Evolutionary conservation across 108 stramenopile species (phyloP).

Genomic region (Parmales sp.): DNA sequence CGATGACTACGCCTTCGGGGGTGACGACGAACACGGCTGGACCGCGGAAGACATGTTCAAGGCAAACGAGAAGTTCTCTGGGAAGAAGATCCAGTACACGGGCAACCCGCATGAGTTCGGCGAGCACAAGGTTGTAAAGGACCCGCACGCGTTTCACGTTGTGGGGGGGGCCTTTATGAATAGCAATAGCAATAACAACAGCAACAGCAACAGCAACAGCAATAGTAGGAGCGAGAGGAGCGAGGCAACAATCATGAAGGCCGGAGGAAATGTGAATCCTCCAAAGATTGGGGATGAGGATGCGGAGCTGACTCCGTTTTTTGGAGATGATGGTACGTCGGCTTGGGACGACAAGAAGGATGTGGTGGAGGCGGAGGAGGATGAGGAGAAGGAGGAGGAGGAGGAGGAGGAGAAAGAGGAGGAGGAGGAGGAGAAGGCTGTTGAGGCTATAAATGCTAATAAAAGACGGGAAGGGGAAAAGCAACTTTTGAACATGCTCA

Average conservation of each 20-base stretch:
- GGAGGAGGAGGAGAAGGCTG: no score
- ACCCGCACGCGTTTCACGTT: slow-evolving; percentile 73
- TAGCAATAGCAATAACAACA: neutral
- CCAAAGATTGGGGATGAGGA: slow-evolving; percentile 19
- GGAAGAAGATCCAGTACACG: slow-evolving; percentile 60
- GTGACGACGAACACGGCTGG: slow-evolving; percentile 57
- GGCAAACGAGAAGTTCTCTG: slow-evolving; percentile 52
- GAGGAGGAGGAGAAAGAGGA: no score
- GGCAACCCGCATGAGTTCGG: slow-evolving; percentile 77
- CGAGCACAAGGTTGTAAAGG: no score
- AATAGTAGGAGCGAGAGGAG: no score
- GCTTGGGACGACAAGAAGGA: no score
- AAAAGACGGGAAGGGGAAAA: no score
- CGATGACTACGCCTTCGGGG: slow-evolving; percentile 34
- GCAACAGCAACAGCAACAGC: neutral
- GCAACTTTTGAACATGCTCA: no score
- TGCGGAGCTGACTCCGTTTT: slow-evolving; percentile 54
- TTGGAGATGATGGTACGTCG: slow-evolving; percentile 56
- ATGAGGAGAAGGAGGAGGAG: no score
- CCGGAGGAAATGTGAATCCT: no score
- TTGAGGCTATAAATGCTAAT: no score
- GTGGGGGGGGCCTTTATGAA: slow-evolving; percentile 68
- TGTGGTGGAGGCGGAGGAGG: no score
- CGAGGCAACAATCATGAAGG: no score
- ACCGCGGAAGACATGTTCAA: slow-evolving; percentile 75